Evolutionary conservation across 2,329 filamentous ascomycete genomes (phyloP), one percentile per base, ranked within the genome.

Genomic region (Acarospora socialis): DNA sequence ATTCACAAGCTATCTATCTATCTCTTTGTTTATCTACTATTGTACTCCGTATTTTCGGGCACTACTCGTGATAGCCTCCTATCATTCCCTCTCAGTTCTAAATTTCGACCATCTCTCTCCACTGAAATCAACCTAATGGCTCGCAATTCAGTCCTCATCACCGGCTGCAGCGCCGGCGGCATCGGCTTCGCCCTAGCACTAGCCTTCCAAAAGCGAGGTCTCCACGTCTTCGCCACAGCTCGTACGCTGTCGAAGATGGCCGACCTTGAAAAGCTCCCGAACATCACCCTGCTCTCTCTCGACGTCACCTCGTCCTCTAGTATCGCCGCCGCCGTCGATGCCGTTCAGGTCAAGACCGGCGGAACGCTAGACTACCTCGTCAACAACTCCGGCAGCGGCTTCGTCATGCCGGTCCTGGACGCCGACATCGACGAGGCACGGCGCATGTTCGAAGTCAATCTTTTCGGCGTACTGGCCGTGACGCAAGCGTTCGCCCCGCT

Each of bases 301-400:
- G 33, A 35, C 15, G 14, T 16, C 13, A 35, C 33, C 5, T 24
- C 28, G 2, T 12, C 4, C 12, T 5, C 13, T 5, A 31, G 28
- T 21, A 23, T 35, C 7, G 8, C n/a, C 8, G 23, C 18, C 4
- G 42, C 40, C 18, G 44, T 43, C 13, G 30, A 29, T 3, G 10
- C 25, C 3, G 38, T 52, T 18, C 38, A 36, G 16, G 33, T 32
- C 5, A 13, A 37, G 10, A 56, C 54, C 0, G 48, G 46, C 7
- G 55, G 55, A 8, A 48, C 30, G 2, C 45, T 63, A 6, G 50
- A 61, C 33, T 43, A 48, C 19, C 43, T 63, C 0, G 43, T 65
- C 34, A 64, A 64, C 44, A 66, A 65, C 33, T 56, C 61, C 8
- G 61, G 54, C 2, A 28, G 33, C 2, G 43, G 40, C n/a, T 48